Evolutionary conservation across 805 yeast genomes (phyloP), one percentile per base, ranked within the genome.

Genomic region (Myxozyma mucilagina): DNA sequence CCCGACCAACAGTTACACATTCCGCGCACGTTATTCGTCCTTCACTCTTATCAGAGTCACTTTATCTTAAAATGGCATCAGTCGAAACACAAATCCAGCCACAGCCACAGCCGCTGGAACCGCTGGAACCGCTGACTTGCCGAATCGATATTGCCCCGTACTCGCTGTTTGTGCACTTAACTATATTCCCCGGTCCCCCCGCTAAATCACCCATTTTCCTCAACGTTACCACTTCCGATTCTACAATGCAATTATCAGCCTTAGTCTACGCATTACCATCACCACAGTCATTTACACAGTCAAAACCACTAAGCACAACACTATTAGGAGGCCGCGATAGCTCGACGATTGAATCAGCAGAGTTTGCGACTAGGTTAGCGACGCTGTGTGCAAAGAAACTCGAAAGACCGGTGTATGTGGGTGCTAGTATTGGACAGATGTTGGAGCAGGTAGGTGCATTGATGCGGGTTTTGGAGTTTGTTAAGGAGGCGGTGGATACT

Each of bases 361-460:
- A 63, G 52, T 63, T 63, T 34, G 67, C 67, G 36, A 42, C 47
- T 9, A 18, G 65, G 18, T 11, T 63, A 11, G 62, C 62, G 14
- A 53, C 31, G 31, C 44, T 39, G 16, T 36, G 58, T 6, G 67
- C 65, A 7, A 47, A 13, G 24, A 38, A 38, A 11, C 18, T 48
- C 4, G 24, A 36, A 11, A 42, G 64, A 49, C 67, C 67, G 35
- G 66, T 63, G 24, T 63, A 63, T 44, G 62, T 60, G 11, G 63
- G 65, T 11, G 64, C 62, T 4, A 34, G 51, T 13, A 41, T 57
- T 2, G 60, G 53, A 3, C 51, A 57, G 29, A 57, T 29, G 34
- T 31, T 62, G 32, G 31, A 20, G 8, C 66, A 63, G 24, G 43
- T 63, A 24, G 61, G 20, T 14, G 59, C 66, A 11, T 20, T 53